Conservation (phyloP, 768 basidiomycete species). For the Mycena rebaudengoi region DNA sequence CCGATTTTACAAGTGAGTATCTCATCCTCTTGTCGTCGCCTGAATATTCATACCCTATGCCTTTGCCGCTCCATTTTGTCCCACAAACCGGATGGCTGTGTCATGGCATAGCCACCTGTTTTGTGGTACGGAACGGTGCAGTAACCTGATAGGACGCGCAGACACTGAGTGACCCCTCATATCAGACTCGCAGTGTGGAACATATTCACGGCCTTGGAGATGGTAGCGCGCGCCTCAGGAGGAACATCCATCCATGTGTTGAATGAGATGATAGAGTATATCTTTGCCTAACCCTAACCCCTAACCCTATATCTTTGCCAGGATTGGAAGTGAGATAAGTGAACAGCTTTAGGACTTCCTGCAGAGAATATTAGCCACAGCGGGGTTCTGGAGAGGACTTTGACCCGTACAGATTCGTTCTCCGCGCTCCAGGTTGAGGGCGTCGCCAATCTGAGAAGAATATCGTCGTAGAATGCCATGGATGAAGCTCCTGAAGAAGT, state of each 20-base stretch:
- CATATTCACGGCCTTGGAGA: constrained; percentile 88
- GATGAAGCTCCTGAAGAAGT: background rate
- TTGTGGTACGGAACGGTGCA: too few relatives aligned
- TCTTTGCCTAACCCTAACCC: too few relatives aligned
- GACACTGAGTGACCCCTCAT: constrained; percentile 52
- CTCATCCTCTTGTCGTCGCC: too few relatives aligned
- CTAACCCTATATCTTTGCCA: too few relatives aligned
- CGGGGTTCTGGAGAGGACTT: background rate
- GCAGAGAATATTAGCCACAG: too few relatives aligned
- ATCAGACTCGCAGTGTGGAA: constrained; percentile 92
- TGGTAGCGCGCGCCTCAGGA: constrained; percentile 67
- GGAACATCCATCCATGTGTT: constrained; percentile 92
- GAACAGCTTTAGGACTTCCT: constrained; percentile 84
- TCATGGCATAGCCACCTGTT: too few relatives aligned
- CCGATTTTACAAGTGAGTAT: too few relatives aligned
- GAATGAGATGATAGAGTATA: constrained; percentile 87
- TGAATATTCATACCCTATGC: too few relatives aligned
- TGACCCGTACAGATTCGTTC: background rate
- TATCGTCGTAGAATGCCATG: background rate
- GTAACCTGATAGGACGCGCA: too few relatives aligned
- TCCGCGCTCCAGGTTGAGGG: background rate
- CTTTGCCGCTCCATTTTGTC: too few relatives aligned
- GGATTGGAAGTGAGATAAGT: constrained; percentile 83
- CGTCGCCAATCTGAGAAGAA: background rate
- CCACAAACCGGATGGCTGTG: too few relatives aligned